These are phyloP conservation scores for Mucor velutinosus DNA, from an alignment of 371 early-diverging fungal genomes.

Conservation along the genomic window DNA sequence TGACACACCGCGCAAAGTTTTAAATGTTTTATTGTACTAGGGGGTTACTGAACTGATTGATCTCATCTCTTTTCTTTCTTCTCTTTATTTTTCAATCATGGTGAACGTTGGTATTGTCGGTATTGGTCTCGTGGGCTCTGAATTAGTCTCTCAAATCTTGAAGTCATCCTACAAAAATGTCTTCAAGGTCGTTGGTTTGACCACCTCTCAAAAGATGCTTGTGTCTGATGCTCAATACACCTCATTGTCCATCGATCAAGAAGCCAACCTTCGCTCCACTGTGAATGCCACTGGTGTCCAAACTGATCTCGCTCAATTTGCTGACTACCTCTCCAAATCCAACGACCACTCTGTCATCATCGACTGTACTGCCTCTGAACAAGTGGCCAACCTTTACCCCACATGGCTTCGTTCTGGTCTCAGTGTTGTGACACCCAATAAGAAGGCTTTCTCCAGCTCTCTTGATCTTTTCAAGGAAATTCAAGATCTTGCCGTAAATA, in stretches of 20 bases:
- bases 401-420: constrained; percentile 78
- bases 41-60: background rate
- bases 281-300: constrained; percentile 23
- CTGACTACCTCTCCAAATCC: constrained; percentile 52
- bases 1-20: background rate
- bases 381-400: constrained; percentile 82
- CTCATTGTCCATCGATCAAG: constrained; percentile 15
- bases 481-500: constrained; percentile 44
- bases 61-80: background rate
- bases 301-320: constrained; percentile 56
- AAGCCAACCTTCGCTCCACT: constrained; percentile 23
- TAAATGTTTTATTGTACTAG: constrained; percentile 1
- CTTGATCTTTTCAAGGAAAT: constrained; percentile 75
- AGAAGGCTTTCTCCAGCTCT: constrained; percentile 90
- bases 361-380: constrained; percentile 90
- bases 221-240: constrained; percentile 44
- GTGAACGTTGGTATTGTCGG: constrained; percentile 90
- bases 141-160: constrained; percentile 76
- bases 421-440: constrained; percentile 96
- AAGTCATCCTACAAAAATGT: constrained; percentile 32
- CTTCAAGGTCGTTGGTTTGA: constrained; percentile 60
- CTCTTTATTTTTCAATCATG: constrained; percentile 28
- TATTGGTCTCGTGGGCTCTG: constrained; percentile 91
- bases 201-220: constrained; percentile 72
- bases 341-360: constrained; percentile 70